Base-by-base conservation (phyloP, 2,329 filamentous ascomycete genomes). In the Escovopsis sp. region DNA sequence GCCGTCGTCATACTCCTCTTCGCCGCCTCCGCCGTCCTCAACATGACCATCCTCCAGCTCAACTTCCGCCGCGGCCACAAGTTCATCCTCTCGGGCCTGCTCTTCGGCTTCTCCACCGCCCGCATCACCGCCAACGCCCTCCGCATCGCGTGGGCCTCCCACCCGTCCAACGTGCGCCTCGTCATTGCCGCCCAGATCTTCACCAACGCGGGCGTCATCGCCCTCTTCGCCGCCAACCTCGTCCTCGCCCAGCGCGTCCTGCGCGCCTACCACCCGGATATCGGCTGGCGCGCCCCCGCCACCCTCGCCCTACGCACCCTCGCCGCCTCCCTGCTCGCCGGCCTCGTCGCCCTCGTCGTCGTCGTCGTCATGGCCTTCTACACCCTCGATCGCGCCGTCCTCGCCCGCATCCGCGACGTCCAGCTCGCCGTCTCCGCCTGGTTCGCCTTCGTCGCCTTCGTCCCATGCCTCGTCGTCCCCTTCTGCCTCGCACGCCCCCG, bases 191-290 rank as follows among this genome's bases (percentile, higher is more conserved):
- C 82, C 4, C 68, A 69, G 49, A 73, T 91, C 54, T 78, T 91
- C 52, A 74, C 85, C 44, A 75, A 78, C 37, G 79, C 82, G 0
- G 85, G 85, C 36, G 77, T 87, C 12, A 57, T 93, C 32, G 60
- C 93, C 7, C 65, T 93, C 26, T 89, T 84, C 59, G 63, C 89
- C 52, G 65, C 86, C 60, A 91, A 94, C 62, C 62, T 93, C 36
- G 64, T 91, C 53, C 84, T 88, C 55, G 63, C 80, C 0, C 83
- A 86, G 60, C 77, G 86, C 38, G 69, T 94, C 26, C 60, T 91
- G 15, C 73, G 86, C 42, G 81, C 82, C 4, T 73, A 76, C 38
- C 82, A 88, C 53, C 84, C 85, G 0, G 55, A 58, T 2, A 56
- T 85, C 30, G 85, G 84, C 45, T 89, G 85, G 84, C 69, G 73